A percentile compares a stretch with the other conserved stretches of the same genome.
Evolutionary conservation across 2,329 filamentous ascomycete species (phyloP).

Genomic region (Nemania sp.): DNA sequence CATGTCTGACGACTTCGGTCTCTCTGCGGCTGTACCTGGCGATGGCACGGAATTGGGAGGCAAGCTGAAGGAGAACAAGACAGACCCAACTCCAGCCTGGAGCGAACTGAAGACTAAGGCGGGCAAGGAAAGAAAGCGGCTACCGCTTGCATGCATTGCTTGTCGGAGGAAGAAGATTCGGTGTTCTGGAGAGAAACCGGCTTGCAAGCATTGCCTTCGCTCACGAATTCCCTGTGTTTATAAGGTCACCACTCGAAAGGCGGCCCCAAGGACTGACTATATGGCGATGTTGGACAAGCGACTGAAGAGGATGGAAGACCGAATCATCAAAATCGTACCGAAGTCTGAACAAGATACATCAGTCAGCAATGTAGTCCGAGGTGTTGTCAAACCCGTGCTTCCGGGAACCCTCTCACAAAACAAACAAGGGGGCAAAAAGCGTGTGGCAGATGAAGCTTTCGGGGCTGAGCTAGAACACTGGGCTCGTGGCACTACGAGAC

Average conservation of each 20-base stretch:
- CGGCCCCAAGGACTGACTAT: conserved; percentile 92
- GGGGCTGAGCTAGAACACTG: conserved; percentile 79
- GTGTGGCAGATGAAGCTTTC: conserved; percentile 85
- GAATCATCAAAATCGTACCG: conserved; percentile 93
- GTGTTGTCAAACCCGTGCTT: conserved; percentile 80
- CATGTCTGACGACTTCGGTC: conserved; percentile 61
- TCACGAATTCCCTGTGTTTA: conserved; percentile 96
- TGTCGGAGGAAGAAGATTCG: conserved; percentile 97
- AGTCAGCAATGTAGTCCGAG: conserved; percentile 69
- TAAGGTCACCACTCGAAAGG: conserved; percentile 93
- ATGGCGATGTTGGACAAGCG: conserved; percentile 99
- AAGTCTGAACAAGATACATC: conserved; percentile 75
- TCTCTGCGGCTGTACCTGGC: conserved; percentile 49
- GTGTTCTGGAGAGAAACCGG: conserved; percentile 95
- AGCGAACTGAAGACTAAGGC: conserved; percentile 87
- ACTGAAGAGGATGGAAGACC: conserved; percentile 94
- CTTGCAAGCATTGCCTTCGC: conserved; percentile 92
- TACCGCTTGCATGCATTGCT: conserved; percentile 92
- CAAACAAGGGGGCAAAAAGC: conserved; percentile 72
- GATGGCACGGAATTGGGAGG: conserved; percentile 59
- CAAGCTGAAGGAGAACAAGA: conserved; percentile 60
- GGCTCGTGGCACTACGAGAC: conserved; percentile 64
- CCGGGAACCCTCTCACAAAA: conserved; percentile 53
- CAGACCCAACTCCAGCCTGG: conserved; percentile 67
- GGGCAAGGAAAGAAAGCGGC: conserved; percentile 90